phyloP scores from a whole-genome alignment of 2,329 filamentous ascomycete species.

The Pseudogymnoascus sp. region DNA sequence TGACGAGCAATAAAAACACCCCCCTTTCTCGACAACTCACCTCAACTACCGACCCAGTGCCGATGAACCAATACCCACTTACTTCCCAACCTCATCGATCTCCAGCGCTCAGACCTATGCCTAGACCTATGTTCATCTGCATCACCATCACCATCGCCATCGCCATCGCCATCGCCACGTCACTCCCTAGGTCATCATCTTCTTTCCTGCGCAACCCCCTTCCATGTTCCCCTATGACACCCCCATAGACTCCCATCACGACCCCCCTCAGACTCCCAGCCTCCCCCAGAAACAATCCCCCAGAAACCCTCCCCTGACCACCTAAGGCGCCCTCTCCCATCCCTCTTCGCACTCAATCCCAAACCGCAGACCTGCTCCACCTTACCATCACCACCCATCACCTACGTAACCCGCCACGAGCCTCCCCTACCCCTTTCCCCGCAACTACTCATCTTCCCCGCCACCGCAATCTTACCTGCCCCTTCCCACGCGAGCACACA shows the following conservation, averaged over 20 bases:
- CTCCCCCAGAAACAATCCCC: background rate
- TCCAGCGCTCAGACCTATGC: background rate
- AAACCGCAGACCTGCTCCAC: background rate
- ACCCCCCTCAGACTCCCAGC: no score
- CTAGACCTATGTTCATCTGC: background rate
- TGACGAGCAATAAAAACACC: background rate
- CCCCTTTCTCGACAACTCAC: background rate
- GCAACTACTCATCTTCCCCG: background rate
- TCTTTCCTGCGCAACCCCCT: no score
- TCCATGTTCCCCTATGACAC: background rate
- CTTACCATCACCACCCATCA: background rate
- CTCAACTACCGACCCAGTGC: background rate
- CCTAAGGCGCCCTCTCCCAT: background rate
- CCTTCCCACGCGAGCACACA: background rate
- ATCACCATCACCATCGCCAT: no score
- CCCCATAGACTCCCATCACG: no score
- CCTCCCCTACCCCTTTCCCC: background rate
- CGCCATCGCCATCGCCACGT: background rate
- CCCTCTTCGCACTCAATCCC: background rate
- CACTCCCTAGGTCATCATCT: background rate
- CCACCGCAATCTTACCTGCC: no score
- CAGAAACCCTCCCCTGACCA: no score
- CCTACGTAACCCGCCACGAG: background rate
- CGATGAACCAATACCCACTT: background rate
- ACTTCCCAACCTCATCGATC: background rate